A percentile compares a stretch with the other conserved stretches of the same genome.
Evolutionary conservation across 495 filamentous ascomycete genomes (phyloP).

Genomic region (Xylaria scruposa): DNA sequence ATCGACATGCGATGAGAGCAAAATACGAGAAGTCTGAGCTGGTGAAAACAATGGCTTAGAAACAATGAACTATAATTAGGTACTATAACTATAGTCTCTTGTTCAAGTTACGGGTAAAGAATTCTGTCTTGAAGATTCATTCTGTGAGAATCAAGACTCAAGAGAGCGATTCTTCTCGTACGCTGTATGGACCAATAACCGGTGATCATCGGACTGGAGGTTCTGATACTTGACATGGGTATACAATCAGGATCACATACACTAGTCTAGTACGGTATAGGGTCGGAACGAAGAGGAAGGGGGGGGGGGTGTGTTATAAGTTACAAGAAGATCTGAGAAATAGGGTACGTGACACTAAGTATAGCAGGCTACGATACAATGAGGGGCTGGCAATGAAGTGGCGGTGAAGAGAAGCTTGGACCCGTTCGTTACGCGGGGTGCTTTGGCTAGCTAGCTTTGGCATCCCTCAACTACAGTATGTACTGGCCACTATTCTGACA

Average conservation of each 20-base stretch:
- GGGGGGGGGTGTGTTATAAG: constrained; percentile 27
- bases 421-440: constrained; percentile 37
- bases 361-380: constrained; percentile 1
- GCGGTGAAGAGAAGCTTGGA: constrained; percentile 43
- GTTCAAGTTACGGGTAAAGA: not conserved
- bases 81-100: no score
- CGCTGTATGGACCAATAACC: constrained; percentile 33
- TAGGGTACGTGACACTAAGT: not conserved
- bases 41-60: not conserved
- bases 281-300: constrained; percentile 20
- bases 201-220: constrained; percentile 44
- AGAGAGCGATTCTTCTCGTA: not conserved
- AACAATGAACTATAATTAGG: not conserved
- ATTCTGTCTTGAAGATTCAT: not conserved
- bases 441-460: constrained; percentile 7
- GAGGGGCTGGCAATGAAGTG: constrained; percentile 36
- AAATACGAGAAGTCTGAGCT: not conserved
- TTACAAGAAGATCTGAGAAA: constrained; percentile 34
- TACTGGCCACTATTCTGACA: not conserved
- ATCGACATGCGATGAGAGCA: not conserved
- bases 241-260: constrained; percentile 17
- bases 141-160: not conserved
- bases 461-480: constrained; percentile 25
- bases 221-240: constrained; percentile 32
- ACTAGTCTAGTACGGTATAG: not conserved